These are phyloP conservation scores for Suillus occidentalis DNA, from an alignment of 768 basidiomycete species.

Conservation along the genomic window DNA sequence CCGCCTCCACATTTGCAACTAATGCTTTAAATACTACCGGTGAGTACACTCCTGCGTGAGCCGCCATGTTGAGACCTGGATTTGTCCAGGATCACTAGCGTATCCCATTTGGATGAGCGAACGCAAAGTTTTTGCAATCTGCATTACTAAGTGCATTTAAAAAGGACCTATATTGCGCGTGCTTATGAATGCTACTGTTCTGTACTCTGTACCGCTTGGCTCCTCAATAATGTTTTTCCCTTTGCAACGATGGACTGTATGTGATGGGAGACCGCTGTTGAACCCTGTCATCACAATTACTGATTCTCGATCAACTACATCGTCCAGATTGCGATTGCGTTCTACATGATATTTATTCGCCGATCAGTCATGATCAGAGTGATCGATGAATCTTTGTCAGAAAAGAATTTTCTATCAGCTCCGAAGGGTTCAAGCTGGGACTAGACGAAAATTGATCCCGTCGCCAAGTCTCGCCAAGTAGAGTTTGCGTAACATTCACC, in stretches of 20 bases:
- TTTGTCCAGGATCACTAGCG: background rate
- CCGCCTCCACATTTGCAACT: background rate
- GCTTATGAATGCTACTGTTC: background rate
- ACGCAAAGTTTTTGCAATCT: background rate
- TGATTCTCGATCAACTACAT: background rate
- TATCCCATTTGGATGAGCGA: background rate
- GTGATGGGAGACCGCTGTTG: background rate
- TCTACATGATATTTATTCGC: background rate
- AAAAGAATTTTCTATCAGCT: too few relatives aligned
- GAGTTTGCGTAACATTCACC: background rate
- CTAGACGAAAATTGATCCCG: background rate
- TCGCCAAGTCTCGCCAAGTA: background rate
- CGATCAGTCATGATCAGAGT: background rate
- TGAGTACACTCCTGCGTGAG: background rate
- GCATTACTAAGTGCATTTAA: background rate
- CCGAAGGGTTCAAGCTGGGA: background rate
- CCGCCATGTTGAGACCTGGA: background rate
- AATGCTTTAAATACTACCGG: background rate
- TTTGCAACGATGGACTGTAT: background rate
- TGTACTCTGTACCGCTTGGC: background rate
- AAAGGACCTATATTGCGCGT: background rate
- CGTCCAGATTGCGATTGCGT: background rate
- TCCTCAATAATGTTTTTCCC: background rate
- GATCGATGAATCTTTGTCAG: too few relatives aligned
- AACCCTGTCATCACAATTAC: background rate